A percentile compares a stretch with the other conserved stretches of the same genome.
Evolutionary conservation across 345 rosid genomes (phyloP).

Genomic region (Hypericum androsaemum): DNA sequence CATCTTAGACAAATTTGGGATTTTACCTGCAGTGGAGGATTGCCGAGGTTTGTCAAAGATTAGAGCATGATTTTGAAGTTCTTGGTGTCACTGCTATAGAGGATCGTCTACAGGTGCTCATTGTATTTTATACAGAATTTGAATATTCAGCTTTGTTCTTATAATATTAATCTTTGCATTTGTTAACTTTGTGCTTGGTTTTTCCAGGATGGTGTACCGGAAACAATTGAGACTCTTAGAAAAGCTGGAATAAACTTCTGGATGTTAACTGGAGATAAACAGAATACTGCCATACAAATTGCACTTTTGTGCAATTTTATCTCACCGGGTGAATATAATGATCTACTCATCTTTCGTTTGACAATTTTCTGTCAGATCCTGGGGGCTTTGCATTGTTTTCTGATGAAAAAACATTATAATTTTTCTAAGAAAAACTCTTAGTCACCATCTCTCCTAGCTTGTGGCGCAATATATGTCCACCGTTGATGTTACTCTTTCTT

Average conservation of each 20-base stretch:
- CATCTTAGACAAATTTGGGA: conserved; percentile 8
- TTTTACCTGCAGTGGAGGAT: conserved; percentile 76
- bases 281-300: conserved; percentile 93
- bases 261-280: conserved; percentile 99
- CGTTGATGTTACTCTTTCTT: too few species aligned
- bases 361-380: not conserved
- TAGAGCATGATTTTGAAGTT: conserved; percentile 78
- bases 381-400: not conserved
- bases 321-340: conserved; percentile 61
- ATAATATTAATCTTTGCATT: conserved; percentile 1
- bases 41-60: conserved; percentile 85
- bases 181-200: conserved; percentile 6
- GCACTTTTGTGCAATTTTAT: conserved; percentile 96
- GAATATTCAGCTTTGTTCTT: conserved; percentile 1
- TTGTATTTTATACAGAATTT: not conserved
- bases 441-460: too few species aligned
- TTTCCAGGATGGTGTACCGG: conserved; percentile 93
- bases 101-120: conserved; percentile 86
- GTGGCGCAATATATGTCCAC: too few species aligned
- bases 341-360: not conserved
- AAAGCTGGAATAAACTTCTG: conserved; percentile 97
- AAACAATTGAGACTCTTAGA: conserved; percentile 83
- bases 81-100: conserved; percentile 96
- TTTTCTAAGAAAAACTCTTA: too few species aligned
- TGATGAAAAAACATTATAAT: too few species aligned